Evolutionary conservation across 2,329 filamentous ascomycete genomes (phyloP), one percentile per base, ranked within the genome.

Genomic region (Talaromyces piceae): DNA sequence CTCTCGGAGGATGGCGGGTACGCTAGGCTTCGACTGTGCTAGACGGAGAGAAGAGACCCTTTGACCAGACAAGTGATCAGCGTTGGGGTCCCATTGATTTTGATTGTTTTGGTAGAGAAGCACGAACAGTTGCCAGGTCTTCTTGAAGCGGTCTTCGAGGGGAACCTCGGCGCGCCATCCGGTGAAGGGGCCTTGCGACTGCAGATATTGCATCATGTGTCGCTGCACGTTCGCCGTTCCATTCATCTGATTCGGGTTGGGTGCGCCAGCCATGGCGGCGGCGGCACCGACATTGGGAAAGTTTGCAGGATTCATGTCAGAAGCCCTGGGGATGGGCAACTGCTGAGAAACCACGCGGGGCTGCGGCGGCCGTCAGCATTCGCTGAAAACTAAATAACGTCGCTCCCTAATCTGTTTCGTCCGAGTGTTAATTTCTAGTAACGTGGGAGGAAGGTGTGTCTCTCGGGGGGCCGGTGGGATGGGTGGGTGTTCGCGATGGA

Each of bases 11-110:
- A 69, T 67, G 43, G 61, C 61, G 30, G 64, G 57, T 5, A 71
- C 51, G 43, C 70, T 63, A 47, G 72, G 65, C 26, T 66, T 67
- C 23, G 71, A 70, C 53, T 73, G 65, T 37, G 75, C 70, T 23
- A 76, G 60, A 54, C 71, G 68, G 49, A 76, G 66, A 37, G 72
- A 73, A 27, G 72, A 71, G 50, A 73, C 69, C 63, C 69, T 73
- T 23, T 18, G 16, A 25, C 22, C 31, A 43, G 20, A 43, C 12
- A 37, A 20, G 22, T 20, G 30, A 43, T 25, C 48, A 18, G 45
- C 28, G 53, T 56, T 39, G 60, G 51, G 27, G n/a, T 37, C 33
- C 6, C 33, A 37, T 37, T 37, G 31, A 9, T 37, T 37, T 37
- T 37, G 31, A 18, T 13, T 5, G 33, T n/a, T 37, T 3, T 13